Evolutionary conservation across 2,329 filamentous ascomycete species (phyloP), one percentile per base, ranked within the genome.

Genomic region (Fusarium sp.): DNA sequence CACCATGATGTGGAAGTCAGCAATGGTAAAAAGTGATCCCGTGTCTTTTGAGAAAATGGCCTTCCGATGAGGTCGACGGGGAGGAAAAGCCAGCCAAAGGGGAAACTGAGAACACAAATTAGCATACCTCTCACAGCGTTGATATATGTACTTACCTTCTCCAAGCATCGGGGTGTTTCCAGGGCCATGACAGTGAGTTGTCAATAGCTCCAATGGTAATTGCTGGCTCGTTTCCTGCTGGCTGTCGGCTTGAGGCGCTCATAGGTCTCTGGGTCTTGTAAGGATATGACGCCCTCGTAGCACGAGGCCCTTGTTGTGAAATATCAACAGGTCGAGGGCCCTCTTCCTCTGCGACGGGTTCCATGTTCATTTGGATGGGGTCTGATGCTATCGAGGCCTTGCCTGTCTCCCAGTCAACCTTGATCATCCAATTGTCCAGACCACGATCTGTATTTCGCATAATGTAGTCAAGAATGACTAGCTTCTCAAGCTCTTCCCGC

Each of bases 351-450:
- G 86, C 83, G 7, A 80, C 79, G 6, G 79, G 77, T 58, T 91
- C 89, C 87, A 87, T 85, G 87, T 94, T 79, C 86, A 97, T 82
- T 35, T 89, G 88, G 49, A 89, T 85, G 17, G 95, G 94, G 69
- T 98, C 95, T 2, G 94, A 94, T 22, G 93, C 92, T 74, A 99
- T 94, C 13, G 93, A 94, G 18, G 96, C 96, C 78, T 93, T 90
- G 79, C 96, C 91, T 6, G 89, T 91, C 76, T 94, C 90, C 88
- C 91, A 94, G 82, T 99, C 95, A 38, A 99, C 94, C 82, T 94
- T 96, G 80, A 99, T 95, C 96, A 99, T 99, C 96, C 96, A 99
- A 78, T 99, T 99, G 81, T 99, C 96, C 64, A 98, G 86, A 4
- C 96, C 96, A 83, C 96, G 90, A 81, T 99, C 96, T 4, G 96